Evolutionary conservation across 176 grass and related monocot species (phyloP).

Genomic region (Oryza punctata): DNA sequence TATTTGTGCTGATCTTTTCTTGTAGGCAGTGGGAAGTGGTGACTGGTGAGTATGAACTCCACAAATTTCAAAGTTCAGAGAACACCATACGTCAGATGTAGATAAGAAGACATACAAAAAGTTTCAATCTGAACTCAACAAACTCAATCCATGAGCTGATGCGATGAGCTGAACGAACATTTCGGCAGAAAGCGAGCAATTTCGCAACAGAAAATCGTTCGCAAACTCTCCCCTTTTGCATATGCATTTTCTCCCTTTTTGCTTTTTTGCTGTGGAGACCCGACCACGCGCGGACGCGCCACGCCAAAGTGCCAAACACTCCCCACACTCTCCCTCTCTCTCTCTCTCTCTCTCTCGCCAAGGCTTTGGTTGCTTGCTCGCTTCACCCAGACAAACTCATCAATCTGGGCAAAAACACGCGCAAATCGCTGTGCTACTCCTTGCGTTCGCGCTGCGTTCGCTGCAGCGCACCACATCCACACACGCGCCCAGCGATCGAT

Average conservation of each 20-base stretch:
- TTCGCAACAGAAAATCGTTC: conserved; percentile 15
- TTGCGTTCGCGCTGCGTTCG: conserved; percentile 19
- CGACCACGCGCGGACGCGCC: conserved; percentile 35
- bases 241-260: not conserved
- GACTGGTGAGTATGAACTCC: not conserved
- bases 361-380: conserved; percentile 19
- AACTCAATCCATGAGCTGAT: not conserved
- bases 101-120: not conserved
- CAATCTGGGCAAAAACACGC: conserved; percentile 12
- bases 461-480: conserved; percentile 39
- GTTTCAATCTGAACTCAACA: not conserved
- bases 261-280: not conserved
- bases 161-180: not conserved
- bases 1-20: not conserved
- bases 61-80: not conserved
- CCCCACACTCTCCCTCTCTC: not conserved
- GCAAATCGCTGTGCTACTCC: conserved; percentile 33
- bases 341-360: not conserved
- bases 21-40: not conserved
- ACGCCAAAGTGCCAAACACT: conserved; percentile 11
- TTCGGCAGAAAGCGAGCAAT: not conserved
- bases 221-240: not conserved
- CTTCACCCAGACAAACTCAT: conserved; percentile 14
- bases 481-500: conserved; percentile 41
- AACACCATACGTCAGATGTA: conserved; percentile 12